Base-by-base conservation (phyloP, 1,139 yeast species). In the Kurtzmaniella quercitrusa region DNA sequence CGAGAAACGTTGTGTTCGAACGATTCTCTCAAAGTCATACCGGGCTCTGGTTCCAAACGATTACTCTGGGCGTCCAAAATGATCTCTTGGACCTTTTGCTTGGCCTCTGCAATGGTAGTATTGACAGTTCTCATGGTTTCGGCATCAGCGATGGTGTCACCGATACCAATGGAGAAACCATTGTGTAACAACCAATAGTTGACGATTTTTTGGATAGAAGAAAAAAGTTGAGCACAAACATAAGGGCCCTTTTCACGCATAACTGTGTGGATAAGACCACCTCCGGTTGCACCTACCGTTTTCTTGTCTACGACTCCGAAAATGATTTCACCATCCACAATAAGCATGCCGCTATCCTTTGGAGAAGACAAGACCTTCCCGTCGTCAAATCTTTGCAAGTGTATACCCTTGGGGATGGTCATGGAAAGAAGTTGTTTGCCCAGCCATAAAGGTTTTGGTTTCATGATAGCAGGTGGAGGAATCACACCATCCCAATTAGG, bases 61-160 rank as follows among this genome's bases (percentile, higher is more conserved):
- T 93, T 93, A 44, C 78, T 82, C 63, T 94, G 98, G 2, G 98
- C 98, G 59, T 88, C 95, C 55, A 79, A 70, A 50, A 94, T 93
- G 48, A 91, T 91, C 56, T 87, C 94, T 62, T 90, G 96, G 41
- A 94, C 98, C 68, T 91, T 88, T 44, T 77, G 79, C 64, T 93
- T 93, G 16, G 98, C 98, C 51, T 84, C 90, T 47, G 89, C 83
- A 67, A 94, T 94, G 2, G 98, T 91, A 46, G 85, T 82, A 1
- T 97, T 93, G 56, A 94, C 90, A 52, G 85, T 85, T 56, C 84
- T 82, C 96, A 94, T 94, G 34, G 98, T 93, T 38, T 80, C 84
- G n/a, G 91, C 81, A 74, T 94, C 98, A 41, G 98, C 98, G 72
- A 94, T 93, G 3, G 98, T 94, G 68, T 94, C 99, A 75, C 98